Evolutionary conservation across 1,139 yeast genomes (phyloP).

Genomic region (Magnusiomyces ingens): DNA sequence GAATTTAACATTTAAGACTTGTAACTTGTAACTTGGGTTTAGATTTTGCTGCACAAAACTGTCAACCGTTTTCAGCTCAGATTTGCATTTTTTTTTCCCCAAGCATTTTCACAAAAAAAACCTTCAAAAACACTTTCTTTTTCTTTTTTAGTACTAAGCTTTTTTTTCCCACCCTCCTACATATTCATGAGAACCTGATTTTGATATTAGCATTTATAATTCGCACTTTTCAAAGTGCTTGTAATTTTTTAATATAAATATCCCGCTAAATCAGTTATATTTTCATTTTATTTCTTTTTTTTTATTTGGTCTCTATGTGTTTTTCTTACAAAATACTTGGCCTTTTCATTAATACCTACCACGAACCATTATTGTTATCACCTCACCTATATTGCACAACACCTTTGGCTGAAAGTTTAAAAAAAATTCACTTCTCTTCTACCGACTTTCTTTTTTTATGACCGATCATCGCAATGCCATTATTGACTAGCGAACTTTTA

Average conservation of each 20-base stretch:
- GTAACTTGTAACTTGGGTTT: background rate
- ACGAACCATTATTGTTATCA: too few species aligned
- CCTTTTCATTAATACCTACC: too few species aligned
- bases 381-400: too few species aligned
- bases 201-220: too few species aligned
- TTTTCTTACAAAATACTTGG: too few species aligned
- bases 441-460: background rate
- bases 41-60: background rate
- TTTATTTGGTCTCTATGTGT: too few species aligned
- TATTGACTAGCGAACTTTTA: constrained; percentile 5
- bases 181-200: background rate
- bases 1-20: background rate
- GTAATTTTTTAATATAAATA: too few species aligned
- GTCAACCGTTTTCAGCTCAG: too few species aligned
- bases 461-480: background rate
- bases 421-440: background rate
- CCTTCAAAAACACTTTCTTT: background rate
- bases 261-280: too few species aligned
- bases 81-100: too few species aligned
- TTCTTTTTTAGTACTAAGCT: background rate
- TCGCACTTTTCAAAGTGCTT: too few species aligned
- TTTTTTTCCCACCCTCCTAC: background rate
- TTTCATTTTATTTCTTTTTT: too few species aligned
- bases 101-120: background rate
- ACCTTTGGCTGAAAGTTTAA: background rate